Percentiles rank a stretch among this genome's conserved stretches.
Conservation (phyloP, 1,284 basidiomycete genomes). For the Gymnopus androsaceus region DNA sequence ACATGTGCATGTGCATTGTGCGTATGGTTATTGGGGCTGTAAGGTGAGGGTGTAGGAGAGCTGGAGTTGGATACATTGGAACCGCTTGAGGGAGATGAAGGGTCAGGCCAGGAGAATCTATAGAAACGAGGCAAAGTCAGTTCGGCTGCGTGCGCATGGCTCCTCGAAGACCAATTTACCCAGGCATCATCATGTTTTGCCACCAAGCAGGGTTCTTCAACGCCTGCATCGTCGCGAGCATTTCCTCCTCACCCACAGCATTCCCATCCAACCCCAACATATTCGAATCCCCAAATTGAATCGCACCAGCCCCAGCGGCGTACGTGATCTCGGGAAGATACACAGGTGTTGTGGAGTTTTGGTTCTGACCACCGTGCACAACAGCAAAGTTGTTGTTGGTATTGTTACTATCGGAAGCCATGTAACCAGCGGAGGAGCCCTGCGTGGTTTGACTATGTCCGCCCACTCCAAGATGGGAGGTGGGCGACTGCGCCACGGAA, state of each 20-base stretch:
- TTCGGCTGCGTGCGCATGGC: neutral
- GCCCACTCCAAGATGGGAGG: slow-evolving; percentile 21
- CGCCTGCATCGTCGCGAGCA: slow-evolving; percentile 71
- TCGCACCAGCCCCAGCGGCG: slow-evolving; percentile 34
- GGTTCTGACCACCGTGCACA: neutral
- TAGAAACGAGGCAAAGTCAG: neutral
- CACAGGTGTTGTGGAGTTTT: slow-evolving; percentile 30
- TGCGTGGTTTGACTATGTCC: neutral
- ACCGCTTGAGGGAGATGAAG: slow-evolving; percentile 11
- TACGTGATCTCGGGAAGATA: slow-evolving; percentile 51
- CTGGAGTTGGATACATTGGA: slow-evolving; percentile 15
- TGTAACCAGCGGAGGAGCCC: neutral
- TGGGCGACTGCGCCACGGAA: slow-evolving; percentile 19
- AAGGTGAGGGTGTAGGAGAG: slow-evolving; percentile 10
- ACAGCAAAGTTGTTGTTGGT: neutral
- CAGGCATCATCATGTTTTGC: slow-evolving; percentile 81
- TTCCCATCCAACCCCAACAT: slow-evolving; percentile 34
- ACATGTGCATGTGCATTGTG: no score
- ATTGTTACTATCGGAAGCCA: neutral
- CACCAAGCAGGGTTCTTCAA: slow-evolving; percentile 73
- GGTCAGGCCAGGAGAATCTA: slow-evolving; percentile 31
- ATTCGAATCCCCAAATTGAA: slow-evolving; percentile 39
- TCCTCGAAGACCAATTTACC: slow-evolving; percentile 46
- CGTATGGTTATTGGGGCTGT: neutral
- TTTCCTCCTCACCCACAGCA: slow-evolving; percentile 52